Evolutionary conservation across 371 early-diverging fungal species (phyloP).

Genomic region (Circinella umbellata): DNA sequence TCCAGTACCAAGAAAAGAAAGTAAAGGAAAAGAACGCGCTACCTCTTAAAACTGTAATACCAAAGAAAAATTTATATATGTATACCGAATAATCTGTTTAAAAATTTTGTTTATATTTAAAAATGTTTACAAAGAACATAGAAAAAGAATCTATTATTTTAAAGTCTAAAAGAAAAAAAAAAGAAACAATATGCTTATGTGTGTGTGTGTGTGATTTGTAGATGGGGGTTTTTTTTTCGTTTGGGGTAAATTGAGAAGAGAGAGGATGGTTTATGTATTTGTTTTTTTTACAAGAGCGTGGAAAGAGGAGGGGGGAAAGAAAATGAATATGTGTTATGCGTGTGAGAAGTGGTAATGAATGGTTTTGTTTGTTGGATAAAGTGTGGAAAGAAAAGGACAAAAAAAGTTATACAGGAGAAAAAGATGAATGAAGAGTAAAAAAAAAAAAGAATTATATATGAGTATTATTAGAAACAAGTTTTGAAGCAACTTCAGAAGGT

Average conservation of each 20-base stretch:
- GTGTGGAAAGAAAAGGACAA: background rate
- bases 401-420: background rate
- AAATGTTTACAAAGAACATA: constrained; percentile 11
- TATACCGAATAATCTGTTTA: background rate
- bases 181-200: background rate
- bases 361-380: background rate
- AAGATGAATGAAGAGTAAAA: background rate
- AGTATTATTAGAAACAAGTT: background rate
- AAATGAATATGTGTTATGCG: background rate
- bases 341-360: background rate
- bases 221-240: background rate
- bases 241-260: background rate
- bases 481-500: constrained; percentile 23
- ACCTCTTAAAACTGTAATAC: constrained; percentile 13
- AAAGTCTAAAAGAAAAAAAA: background rate
- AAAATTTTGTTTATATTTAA: background rate
- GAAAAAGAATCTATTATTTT: constrained; percentile 5
- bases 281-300: constrained; percentile 2
- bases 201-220: background rate
- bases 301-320: background rate
- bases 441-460: background rate
- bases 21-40: constrained; percentile 22
- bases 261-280: background rate
- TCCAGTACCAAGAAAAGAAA: constrained; percentile 7
- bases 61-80: background rate